Conservation (phyloP, 176 grass and related monocot genomes). For the Neostapfia colusana region DNA sequence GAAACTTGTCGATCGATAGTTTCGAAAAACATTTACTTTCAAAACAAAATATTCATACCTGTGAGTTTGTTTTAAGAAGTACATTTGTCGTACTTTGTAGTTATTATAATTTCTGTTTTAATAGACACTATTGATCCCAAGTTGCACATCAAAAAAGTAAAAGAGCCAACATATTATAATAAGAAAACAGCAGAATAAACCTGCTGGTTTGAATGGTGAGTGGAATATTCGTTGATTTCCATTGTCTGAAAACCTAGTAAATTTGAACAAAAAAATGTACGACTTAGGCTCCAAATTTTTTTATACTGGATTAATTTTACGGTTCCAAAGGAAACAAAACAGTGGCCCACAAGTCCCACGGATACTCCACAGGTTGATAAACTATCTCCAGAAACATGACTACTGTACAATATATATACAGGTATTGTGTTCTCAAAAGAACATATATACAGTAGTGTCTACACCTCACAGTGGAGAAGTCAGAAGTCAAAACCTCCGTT, state of each 20-base stretch:
- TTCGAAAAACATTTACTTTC: too few species aligned
- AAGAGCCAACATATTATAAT: background rate
- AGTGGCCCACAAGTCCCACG: background rate
- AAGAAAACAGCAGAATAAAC: background rate
- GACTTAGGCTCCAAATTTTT: background rate
- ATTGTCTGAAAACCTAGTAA: background rate
- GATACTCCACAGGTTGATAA: conserved; percentile 3
- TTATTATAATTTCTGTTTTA: too few species aligned
- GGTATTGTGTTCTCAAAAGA: conserved; percentile 25
- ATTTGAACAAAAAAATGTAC: background rate
- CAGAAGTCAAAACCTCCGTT: conserved; percentile 84
- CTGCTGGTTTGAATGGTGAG: background rate
- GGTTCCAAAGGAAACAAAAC: background rate
- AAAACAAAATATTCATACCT: too few species aligned
- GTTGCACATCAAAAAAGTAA: background rate
- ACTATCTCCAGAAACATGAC: conserved; percentile 17
- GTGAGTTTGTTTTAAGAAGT: too few species aligned
- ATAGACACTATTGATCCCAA: background rate
- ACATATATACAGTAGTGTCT: conserved; percentile 35
- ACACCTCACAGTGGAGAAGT: conserved; percentile 29
- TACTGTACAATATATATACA: conserved; percentile 52
- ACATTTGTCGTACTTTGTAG: too few species aligned
- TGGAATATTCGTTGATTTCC: background rate
- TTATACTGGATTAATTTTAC: background rate
- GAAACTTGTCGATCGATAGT: too few species aligned